phyloP scores from a whole-genome alignment of 129 eudicot species.

The Heracleum sosnowskyi region DNA sequence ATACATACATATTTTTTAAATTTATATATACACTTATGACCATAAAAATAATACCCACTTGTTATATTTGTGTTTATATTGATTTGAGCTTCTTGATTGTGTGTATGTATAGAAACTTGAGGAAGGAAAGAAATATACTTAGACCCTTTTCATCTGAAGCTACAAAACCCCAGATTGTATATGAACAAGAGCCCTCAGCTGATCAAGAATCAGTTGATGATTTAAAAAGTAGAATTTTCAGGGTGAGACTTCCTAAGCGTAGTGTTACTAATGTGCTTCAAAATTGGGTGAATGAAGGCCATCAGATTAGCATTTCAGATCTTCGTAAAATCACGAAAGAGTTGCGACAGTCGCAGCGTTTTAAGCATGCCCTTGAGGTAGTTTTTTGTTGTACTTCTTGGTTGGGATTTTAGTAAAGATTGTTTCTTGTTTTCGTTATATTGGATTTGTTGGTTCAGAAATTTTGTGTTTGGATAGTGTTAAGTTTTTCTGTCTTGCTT shows the following conservation, averaged over 20 bases:
- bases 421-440: neutral
- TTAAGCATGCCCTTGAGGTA: constrained; percentile 94
- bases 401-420: neutral
- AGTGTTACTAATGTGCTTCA: constrained; percentile 71
- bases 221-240: constrained; percentile 71
- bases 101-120: constrained; percentile 28
- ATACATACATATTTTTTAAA: neutral
- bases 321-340: constrained; percentile 71
- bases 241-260: constrained; percentile 82
- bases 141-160: constrained; percentile 39
- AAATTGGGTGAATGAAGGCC: constrained; percentile 78
- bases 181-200: constrained; percentile 18
- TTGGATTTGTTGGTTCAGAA: neutral
- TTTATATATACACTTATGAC: neutral
- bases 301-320: constrained; percentile 33
- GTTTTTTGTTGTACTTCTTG: neutral
- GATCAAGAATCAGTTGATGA: constrained; percentile 35
- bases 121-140: constrained; percentile 8
- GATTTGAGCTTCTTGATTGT: neutral
- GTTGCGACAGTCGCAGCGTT: constrained; percentile 61
- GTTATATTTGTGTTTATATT: neutral
- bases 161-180: constrained; percentile 27
- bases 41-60: neutral
- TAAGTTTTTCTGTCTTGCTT: no score
- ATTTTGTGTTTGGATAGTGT: no score